phyloP scores from a whole-genome alignment of 2,329 filamentous ascomycete genomes.

The Cladophialophora carrionii region DNA sequence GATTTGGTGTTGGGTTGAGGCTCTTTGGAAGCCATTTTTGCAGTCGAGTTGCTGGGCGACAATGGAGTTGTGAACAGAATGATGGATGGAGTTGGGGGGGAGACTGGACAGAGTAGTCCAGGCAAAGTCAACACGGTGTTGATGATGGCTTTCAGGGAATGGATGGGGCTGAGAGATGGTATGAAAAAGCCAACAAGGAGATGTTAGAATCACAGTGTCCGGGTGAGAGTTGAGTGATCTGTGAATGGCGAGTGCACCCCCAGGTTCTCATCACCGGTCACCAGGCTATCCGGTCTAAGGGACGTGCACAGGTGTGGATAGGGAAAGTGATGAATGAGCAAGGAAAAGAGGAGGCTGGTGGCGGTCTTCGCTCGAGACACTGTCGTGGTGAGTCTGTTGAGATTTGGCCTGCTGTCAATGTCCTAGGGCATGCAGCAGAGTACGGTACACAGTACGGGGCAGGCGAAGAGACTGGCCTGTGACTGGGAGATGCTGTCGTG shows the following conservation, averaged over 20 bases:
- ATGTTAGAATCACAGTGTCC: background rate
- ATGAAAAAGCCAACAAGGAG: background rate
- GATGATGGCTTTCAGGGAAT: too few relatives aligned
- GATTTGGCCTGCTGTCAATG: background rate
- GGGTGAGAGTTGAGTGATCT: background rate
- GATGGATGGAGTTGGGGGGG: background rate
- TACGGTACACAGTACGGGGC: background rate
- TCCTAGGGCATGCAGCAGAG: background rate
- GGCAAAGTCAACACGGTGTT: background rate
- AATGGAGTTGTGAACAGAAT: background rate
- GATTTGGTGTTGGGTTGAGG: background rate
- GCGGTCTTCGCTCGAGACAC: background rate
- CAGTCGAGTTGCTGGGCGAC: too few relatives aligned
- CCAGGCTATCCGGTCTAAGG: too few relatives aligned
- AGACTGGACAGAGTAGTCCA: too few relatives aligned
- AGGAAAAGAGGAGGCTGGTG: background rate
- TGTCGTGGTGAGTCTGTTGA: background rate
- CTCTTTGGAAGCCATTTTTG: conserved; percentile 18
- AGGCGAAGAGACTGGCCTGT: too few relatives aligned
- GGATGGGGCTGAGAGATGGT: background rate
- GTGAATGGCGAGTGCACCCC: background rate
- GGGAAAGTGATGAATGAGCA: background rate
- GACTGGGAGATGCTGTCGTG: background rate
- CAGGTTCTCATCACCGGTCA: background rate
- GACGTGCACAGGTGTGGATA: background rate